phyloP scores from a whole-genome alignment of 768 basidiomycete genomes.

The Stropharia rugosoannulata region DNA sequence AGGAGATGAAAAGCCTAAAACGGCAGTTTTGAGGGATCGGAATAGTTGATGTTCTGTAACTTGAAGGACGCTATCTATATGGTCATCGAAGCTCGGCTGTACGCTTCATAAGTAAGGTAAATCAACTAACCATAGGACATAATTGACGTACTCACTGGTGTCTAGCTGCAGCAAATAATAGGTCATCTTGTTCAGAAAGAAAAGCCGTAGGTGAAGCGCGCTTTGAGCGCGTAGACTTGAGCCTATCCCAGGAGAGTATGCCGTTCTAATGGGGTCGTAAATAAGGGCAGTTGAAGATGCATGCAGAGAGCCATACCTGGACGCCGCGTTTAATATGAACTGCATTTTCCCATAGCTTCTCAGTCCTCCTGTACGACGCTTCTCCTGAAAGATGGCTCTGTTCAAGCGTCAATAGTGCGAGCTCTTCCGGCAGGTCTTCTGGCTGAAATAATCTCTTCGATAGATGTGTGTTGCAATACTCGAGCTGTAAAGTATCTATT shows the following conservation, averaged over 20 bases:
- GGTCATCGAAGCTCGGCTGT: conserved; percentile 42
- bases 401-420: conserved; percentile 21
- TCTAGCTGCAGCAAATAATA: conserved; percentile 54
- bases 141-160: conserved; percentile 46
- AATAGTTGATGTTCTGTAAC: conserved; percentile 49
- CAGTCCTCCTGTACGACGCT: conserved; percentile 3
- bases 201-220: conserved; percentile 48
- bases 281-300: background rate
- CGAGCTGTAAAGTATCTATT: conserved; percentile 50
- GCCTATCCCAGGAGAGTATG: conserved; percentile 64
- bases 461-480: conserved; percentile 17
- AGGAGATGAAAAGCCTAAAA: conserved; percentile 67
- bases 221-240: conserved; percentile 32
- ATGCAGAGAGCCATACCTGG: conserved; percentile 13
- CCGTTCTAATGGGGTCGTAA: conserved; percentile 35
- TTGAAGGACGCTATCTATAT: conserved; percentile 37
- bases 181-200: conserved; percentile 63
- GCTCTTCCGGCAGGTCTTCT: conserved; percentile 27
- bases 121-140: background rate
- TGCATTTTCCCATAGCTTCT: conserved; percentile 19
- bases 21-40: conserved; percentile 49
- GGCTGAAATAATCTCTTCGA: conserved; percentile 9
- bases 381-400: background rate
- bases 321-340: conserved; percentile 21
- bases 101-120: conserved; percentile 35